Base-by-base conservation (phyloP, 495 filamentous ascomycete genomes). In the Chaetomium fimeti region DNA sequence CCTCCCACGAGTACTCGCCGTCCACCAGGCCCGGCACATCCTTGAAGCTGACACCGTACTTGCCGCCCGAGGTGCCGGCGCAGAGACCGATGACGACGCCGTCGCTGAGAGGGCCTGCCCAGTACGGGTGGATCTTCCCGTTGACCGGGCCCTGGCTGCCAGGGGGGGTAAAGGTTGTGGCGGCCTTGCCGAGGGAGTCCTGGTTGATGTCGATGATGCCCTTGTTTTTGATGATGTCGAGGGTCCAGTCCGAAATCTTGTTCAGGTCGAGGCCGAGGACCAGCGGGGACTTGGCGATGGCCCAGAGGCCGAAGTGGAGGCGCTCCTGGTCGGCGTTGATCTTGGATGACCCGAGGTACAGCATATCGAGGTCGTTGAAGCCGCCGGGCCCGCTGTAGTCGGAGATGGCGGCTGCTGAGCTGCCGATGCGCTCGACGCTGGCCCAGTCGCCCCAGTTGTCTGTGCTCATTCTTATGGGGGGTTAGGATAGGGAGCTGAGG, bases 121-220 rank as follows among this genome's bases (percentile, higher is more conserved):
- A 71, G 55, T 71, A 71, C 4, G 69, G 69, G 29, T 78, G 71
- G 1, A 76, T 81, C 45, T 76, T 71, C 0, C 88, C 88, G 0
- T 77, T 78, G 79, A 84, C 89, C 68, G 83, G 89, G 67, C 86
- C 86, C 0, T 87, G 85, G 4, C 86, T 86, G 55, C 83, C 78
- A 0, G 71, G 77, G 0, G 81, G 73, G 52, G 87, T 82, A 64
- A 85, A 91, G 0, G 84, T 89, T 76, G 82, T 87, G 64, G 88
- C 83, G 1, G 79, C 70, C 32, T 76, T 72, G 18, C 79, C 84
- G 0, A 84, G 69, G 3, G 74, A 45, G 63, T 86, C 85, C 68
- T 87, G 83, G 62, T 83, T 85, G 66, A 82, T 80, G 0, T 71
- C 75, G 57, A 87, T 76, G 28, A 83, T 75, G 47, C 81, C 83